phyloP scores from a whole-genome alignment of 352 stramenopile genomes.

The Plasmopara muralis region DNA sequence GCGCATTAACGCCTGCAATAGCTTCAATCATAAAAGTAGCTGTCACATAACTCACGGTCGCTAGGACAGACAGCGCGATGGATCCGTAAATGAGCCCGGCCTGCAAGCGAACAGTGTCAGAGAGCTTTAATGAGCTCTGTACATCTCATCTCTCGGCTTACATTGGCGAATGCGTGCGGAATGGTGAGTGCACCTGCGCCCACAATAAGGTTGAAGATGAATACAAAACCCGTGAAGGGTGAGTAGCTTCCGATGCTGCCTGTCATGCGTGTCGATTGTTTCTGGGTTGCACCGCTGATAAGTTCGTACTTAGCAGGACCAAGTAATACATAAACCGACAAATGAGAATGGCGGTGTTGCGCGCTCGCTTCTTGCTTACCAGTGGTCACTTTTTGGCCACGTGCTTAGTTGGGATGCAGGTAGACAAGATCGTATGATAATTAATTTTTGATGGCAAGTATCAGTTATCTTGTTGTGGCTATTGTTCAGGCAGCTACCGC shows the following conservation, averaged over 20 bases:
- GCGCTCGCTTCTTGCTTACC: conserved; percentile 51
- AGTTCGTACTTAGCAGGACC: conserved; percentile 19
- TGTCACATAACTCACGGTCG: conserved; percentile 71
- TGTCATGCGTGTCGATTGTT: conserved; percentile 28
- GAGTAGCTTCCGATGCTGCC: conserved; percentile 72
- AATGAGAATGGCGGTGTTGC: conserved; percentile 21
- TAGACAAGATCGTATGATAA: not conserved
- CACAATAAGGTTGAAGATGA: conserved; percentile 89
- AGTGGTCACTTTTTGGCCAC: conserved; percentile 52
- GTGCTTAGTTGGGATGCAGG: conserved; percentile 24
- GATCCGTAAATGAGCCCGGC: conserved; percentile 71
- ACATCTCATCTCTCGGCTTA: conserved; percentile 10
- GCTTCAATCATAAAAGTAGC: conserved; percentile 82
- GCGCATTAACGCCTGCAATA: conserved; percentile 75
- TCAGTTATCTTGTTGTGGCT: conserved; percentile 1
- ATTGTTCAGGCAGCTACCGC: conserved; percentile 17
- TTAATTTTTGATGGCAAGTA: not conserved
- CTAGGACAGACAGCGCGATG: conserved; percentile 49
- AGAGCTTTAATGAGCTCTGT: not conserved
- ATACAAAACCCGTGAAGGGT: conserved; percentile 84
- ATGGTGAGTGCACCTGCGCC: conserved; percentile 82
- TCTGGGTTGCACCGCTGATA: not conserved
- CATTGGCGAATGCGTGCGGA: conserved; percentile 77
- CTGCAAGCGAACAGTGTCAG: conserved; percentile 16
- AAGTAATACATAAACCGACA: conserved; percentile 2